Conservation (phyloP, 2,329 filamentous ascomycete species). For the Coleophoma eucalyptorum region DNA sequence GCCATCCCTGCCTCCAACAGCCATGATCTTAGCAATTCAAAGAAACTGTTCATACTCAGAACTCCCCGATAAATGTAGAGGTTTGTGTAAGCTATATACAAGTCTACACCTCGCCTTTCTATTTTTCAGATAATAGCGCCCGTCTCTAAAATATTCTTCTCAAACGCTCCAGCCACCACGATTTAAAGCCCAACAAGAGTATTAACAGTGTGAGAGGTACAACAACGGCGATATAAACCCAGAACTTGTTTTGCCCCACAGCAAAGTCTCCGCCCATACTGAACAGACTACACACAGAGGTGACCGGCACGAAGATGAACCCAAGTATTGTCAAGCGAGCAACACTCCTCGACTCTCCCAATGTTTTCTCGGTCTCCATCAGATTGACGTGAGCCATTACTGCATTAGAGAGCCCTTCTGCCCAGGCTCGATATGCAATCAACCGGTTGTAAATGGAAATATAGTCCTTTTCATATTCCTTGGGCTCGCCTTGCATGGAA, state of each 20-base stretch:
- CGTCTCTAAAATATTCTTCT: too few relatives aligned
- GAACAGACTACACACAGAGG: neutral
- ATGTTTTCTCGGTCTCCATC: neutral
- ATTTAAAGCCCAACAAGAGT: neutral
- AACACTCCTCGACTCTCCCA: neutral
- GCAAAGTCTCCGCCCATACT: neutral
- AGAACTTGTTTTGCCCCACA: neutral
- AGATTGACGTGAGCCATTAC: neutral
- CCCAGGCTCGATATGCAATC: neutral
- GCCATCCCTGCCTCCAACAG: too few relatives aligned
- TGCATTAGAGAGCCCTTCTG: neutral
- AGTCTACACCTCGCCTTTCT: too few relatives aligned
- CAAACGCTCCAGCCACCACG: neutral
- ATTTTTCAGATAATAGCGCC: too few relatives aligned
- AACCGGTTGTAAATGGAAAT: neutral
- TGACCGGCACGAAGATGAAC: neutral
- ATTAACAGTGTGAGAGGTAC: neutral
- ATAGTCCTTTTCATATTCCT: neutral
- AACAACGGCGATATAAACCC: neutral
- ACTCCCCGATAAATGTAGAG: too few relatives aligned
- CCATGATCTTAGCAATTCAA: too few relatives aligned
- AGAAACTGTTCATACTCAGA: too few relatives aligned
- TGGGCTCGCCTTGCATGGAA: neutral
- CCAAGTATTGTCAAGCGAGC: neutral
- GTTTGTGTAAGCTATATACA: too few relatives aligned